phyloP scores from a whole-genome alignment of 225 moss, liverwort and hornwort species.

The Marchantia paleacea region DNA sequence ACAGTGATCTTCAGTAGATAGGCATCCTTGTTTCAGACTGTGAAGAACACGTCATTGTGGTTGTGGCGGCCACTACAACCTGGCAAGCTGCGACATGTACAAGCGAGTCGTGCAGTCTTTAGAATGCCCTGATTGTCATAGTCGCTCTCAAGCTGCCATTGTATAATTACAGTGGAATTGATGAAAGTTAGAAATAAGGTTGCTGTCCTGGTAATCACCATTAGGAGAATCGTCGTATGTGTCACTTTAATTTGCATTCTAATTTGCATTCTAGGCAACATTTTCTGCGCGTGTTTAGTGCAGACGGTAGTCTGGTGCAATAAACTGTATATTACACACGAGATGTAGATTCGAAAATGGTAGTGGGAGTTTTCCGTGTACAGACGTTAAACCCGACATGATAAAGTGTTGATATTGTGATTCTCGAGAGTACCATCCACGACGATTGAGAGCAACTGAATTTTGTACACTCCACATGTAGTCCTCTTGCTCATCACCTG shows the following conservation, averaged over 20 bases:
- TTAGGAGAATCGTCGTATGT: background rate
- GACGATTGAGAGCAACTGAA: too few species aligned
- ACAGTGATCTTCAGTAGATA: background rate
- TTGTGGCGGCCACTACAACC: background rate
- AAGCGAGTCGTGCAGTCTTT: background rate
- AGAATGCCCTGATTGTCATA: background rate
- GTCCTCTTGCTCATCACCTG: too few species aligned
- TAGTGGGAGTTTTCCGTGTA: background rate
- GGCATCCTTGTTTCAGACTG: background rate
- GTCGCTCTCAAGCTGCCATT: background rate
- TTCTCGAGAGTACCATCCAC: background rate
- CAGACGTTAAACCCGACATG: background rate
- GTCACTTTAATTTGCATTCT: background rate
- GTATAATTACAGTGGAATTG: background rate
- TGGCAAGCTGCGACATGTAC: too few species aligned
- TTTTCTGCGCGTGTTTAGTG: background rate
- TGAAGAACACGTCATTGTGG: background rate
- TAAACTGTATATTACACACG: background rate
- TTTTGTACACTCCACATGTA: too few species aligned
- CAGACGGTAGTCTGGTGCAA: constrained; percentile 4
- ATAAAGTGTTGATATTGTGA: background rate
- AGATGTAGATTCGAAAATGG: background rate
- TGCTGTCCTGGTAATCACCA: background rate
- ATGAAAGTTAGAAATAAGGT: constrained; percentile 1
- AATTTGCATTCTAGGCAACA: background rate